Evolutionary conservation across 768 basidiomycete species (phyloP), one percentile per base, ranked within the genome.

Genomic region (Holtermannia corniformis): DNA sequence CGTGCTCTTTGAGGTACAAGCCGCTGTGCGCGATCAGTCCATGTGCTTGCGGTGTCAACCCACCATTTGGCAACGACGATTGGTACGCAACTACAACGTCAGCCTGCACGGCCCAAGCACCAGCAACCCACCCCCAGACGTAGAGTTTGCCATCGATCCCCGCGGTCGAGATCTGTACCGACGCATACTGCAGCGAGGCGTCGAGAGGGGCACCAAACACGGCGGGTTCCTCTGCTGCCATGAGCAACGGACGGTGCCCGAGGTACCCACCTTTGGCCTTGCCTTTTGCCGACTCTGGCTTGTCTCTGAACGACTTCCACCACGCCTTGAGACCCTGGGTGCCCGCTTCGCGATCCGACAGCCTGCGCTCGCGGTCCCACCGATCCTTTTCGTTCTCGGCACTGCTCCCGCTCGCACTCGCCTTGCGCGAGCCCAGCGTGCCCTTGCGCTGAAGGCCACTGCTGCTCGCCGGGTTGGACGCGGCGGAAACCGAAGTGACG

Each of bases 11-110:
- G 54, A 99, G 81, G 76, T 91, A 86, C 43, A 93, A 74, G 3
- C 93, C 93, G 66, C 90, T 92, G 58, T 20, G 20, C 7, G n/a
- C n/a, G n/a, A n/a, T n/a, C n/a, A 22, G 16, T 51, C 16, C 5
- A 20, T 14, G 3, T 43, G 13, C 22, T 51, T 5, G 3, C 2
- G 5, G 37, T 11, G 27, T 14, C 4, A 49, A 74, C 83, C 64
- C 62, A 89, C 88, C 90, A 96, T 75, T 95, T 96, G 44, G 93
- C 93, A 41, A 99, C 93, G 49, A 96, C 91, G 41, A 96, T 88
- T 7, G 93, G 93, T 46, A 99, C 87, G 68, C 86, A 86, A 0
- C 92, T 68, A 42, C 5, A n/a, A 3, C 23, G 27, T 25, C 16
- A 42, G 25, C 19, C 44, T 42, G 27, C 41, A 27, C 47, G 44